Percentiles rank a stretch among this genome's conserved stretches.
Evolutionary conservation across 129 eudicot species (phyloP).

Genomic region (Apium graveolens): DNA sequence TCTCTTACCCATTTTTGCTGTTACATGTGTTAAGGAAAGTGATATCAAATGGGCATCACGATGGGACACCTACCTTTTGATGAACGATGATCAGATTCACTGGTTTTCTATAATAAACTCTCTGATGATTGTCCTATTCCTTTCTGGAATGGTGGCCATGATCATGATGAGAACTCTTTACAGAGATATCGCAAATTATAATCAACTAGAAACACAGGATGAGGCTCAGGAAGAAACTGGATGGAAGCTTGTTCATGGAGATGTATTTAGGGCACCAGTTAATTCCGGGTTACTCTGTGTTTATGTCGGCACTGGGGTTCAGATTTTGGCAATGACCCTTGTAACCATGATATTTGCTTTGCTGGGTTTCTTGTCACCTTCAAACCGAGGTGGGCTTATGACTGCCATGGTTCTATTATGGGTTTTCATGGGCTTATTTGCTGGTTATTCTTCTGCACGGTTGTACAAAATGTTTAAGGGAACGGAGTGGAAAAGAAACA

Average conservation of each 20-base stretch:
- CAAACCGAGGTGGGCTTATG: conserved; percentile 89
- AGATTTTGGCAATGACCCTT: conserved; percentile 71
- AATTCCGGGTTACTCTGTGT: conserved; percentile 64
- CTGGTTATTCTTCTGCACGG: conserved; percentile 74
- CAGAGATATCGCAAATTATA: conserved; percentile 76
- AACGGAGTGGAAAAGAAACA: conserved; percentile 74
- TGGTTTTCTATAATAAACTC: conserved; percentile 95
- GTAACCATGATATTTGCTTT: conserved; percentile 88
- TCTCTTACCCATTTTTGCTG: neutral
- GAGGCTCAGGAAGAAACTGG: conserved; percentile 97
- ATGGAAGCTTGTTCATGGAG: conserved; percentile 93
- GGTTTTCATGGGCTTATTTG: conserved; percentile 89
- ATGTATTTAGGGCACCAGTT: conserved; percentile 67
- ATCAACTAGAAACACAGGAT: conserved; percentile 78
- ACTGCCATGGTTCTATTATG: conserved; percentile 90
- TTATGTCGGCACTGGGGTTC: conserved; percentile 82
- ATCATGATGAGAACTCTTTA: conserved; percentile 93
- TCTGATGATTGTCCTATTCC: conserved; percentile 88
- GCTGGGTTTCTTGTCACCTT: conserved; percentile 82
- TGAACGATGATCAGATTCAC: conserved; percentile 94
- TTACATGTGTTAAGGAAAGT: conserved; percentile 47
- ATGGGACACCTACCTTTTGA: conserved; percentile 91
- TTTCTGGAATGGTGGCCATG: conserved; percentile 94
- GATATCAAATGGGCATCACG: conserved; percentile 91
- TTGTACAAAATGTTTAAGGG: conserved; percentile 91